These are phyloP conservation scores for Russula dissimulans DNA, from an alignment of 768 basidiomycete genomes.

Conservation along the genomic window DNA sequence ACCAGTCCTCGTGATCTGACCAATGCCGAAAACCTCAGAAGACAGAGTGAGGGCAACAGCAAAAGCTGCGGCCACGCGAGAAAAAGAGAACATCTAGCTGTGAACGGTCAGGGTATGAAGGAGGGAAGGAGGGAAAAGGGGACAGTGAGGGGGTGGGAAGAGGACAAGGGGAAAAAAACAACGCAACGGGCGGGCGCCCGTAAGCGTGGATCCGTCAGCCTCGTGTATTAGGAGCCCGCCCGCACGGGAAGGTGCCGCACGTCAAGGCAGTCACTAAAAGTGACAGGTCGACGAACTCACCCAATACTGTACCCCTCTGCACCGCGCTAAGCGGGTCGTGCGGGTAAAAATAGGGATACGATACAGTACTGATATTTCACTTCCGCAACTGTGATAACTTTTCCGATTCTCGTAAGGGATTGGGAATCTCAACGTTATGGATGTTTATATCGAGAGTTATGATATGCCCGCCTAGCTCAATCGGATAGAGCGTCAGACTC, in stretches of 20 bases:
- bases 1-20: conserved; percentile 58
- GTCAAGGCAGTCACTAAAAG: not conserved
- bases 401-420: not conserved
- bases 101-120: conserved; percentile 5
- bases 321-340: not conserved
- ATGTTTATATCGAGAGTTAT: not conserved
- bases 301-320: not conserved
- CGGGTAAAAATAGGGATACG: no score
- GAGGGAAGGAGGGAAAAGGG: not conserved
- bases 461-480: conserved; percentile 51
- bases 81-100: conserved; percentile 23
- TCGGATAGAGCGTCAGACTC: conserved; percentile 62
- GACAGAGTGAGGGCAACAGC: conserved; percentile 34
- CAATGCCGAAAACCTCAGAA: conserved; percentile 55
- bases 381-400: no score
- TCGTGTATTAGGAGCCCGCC: no score
- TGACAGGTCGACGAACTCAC: not conserved
- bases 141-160: not conserved
- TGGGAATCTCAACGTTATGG: not conserved
- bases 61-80: conserved; percentile 25
- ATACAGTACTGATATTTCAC: no score
- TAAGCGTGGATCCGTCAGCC: no score
- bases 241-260: no score
- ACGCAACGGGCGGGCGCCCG: no score
- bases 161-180: not conserved